Evolutionary conservation across 805 yeast genomes (phyloP).

Genomic region (Myxozyma geophila): DNA sequence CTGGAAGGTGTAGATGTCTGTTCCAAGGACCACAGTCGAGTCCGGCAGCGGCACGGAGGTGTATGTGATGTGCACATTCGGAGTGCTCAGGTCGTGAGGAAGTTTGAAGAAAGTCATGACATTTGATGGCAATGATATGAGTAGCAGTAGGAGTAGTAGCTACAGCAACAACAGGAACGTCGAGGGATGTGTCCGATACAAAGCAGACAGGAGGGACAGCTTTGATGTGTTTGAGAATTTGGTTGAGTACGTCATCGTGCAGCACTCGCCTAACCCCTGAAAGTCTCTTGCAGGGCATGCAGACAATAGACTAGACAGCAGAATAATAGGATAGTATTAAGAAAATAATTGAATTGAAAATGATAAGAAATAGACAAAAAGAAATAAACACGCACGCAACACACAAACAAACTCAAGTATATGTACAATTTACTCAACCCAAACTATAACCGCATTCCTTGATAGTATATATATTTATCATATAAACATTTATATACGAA

Average conservation of each 20-base stretch:
- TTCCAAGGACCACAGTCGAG: constrained; percentile 22
- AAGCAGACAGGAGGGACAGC: background rate
- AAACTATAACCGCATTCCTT: background rate
- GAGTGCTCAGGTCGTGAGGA: constrained; percentile 7
- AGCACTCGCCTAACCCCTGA: background rate
- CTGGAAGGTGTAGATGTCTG: constrained; percentile 32
- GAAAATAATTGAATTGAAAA: no score
- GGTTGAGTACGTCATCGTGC: background rate
- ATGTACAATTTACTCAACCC: constrained; percentile 1
- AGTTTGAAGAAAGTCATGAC: constrained; percentile 8
- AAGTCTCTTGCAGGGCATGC: background rate
- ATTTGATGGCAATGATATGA: background rate
- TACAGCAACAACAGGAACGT: background rate
- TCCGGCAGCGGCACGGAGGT: constrained; percentile 25
- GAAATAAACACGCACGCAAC: background rate
- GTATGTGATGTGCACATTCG: constrained; percentile 22
- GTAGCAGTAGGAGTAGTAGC: background rate
- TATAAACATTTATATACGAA: background rate
- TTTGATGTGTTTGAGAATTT: background rate
- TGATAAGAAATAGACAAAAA: background rate
- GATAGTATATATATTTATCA: background rate
- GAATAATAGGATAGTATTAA: no score
- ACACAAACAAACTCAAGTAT: background rate
- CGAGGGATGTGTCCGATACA: background rate
- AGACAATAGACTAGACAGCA: no score